These are phyloP conservation scores for Yamadazyma takamatsuzukensis DNA, from an alignment of 805 yeast genomes.

Conservation along the genomic window DNA sequence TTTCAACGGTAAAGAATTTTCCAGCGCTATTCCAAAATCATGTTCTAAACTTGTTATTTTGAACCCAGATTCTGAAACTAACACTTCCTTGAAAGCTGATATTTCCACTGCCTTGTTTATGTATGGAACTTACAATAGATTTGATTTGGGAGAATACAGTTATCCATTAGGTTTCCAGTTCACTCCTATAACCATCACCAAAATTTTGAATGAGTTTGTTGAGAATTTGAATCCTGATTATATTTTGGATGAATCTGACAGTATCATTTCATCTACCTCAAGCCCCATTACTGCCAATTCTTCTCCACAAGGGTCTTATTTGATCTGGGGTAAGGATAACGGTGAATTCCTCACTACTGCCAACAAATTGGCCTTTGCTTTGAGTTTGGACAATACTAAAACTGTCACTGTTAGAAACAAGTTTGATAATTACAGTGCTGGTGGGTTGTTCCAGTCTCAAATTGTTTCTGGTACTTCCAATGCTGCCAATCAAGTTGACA, in stretches of 20 bases:
- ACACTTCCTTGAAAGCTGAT: conserved; percentile 58
- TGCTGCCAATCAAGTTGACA: conserved; percentile 36
- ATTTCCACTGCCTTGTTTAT: conserved; percentile 68
- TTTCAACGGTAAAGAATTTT: conserved; percentile 62
- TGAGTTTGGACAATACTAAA: conserved; percentile 58
- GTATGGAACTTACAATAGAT: conserved; percentile 36
- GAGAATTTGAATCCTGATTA: conserved; percentile 22
- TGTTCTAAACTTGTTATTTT: conserved; percentile 63
- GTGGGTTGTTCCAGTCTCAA: conserved; percentile 75
- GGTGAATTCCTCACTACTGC: conserved; percentile 54
- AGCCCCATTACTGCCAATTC: conserved; percentile 31
- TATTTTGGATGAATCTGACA: conserved; percentile 15
- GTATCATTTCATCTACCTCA: conserved; percentile 13
- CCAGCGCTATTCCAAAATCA: conserved; percentile 53
- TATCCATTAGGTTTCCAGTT: conserved; percentile 52
- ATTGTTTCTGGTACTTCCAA: conserved; percentile 32
- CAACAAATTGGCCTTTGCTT: conserved; percentile 61
- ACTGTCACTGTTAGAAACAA: conserved; percentile 55
- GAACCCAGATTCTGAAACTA: conserved; percentile 20
- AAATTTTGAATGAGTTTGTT: conserved; percentile 45
- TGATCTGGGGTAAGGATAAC: conserved; percentile 70
- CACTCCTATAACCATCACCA: conserved; percentile 52
- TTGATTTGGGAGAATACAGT: conserved; percentile 47
- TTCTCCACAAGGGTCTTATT: conserved; percentile 43
- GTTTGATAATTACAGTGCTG: conserved; percentile 67